A percentile compares a stretch with the other conserved stretches of the same genome.
phyloP scores from a whole-genome alignment of 306 rosid genomes.

The Hippophae tibetana region DNA sequence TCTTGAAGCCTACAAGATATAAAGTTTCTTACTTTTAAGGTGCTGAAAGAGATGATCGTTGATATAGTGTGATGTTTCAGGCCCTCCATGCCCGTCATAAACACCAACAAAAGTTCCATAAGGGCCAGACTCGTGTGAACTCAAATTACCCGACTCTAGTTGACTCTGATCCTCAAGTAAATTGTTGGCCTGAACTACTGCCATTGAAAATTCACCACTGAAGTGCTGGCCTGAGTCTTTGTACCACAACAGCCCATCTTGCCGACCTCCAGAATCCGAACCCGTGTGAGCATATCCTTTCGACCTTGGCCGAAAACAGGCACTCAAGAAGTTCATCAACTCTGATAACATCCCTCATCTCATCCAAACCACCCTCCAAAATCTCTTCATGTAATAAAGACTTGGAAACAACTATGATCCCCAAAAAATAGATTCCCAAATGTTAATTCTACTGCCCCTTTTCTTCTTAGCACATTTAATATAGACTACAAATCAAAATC shows the following conservation, averaged over 20 bases:
- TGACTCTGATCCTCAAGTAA: constrained; percentile 57
- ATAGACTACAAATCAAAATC: constrained; percentile 32
- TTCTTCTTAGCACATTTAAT: constrained; percentile 23
- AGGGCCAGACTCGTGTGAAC: constrained; percentile 36
- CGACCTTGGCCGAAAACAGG: constrained; percentile 50
- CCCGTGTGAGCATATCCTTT: constrained; percentile 27
- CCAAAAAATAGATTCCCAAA: constrained; percentile 16
- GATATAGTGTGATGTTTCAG: constrained; percentile 42
- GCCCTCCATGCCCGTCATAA: constrained; percentile 51
- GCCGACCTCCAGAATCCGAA: constrained; percentile 29
- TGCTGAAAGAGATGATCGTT: constrained; percentile 44
- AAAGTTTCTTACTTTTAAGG: constrained; percentile 33
- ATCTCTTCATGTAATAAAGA: constrained; percentile 55
- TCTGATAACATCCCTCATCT: constrained; percentile 55
- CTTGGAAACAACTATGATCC: constrained; percentile 21
- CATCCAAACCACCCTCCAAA: constrained; percentile 39
- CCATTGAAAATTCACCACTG: constrained; percentile 46
- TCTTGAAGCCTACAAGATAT: not conserved
- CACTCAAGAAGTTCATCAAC: constrained; percentile 41
- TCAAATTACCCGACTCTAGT: constrained; percentile 42
- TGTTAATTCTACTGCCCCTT: constrained; percentile 11
- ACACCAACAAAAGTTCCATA: constrained; percentile 43
- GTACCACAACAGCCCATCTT: constrained; percentile 48
- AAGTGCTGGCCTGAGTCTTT: constrained; percentile 41
- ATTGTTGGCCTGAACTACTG: constrained; percentile 50